phyloP scores from a whole-genome alignment of 805 yeast species.

The Kregervanrija pseudodelftensis region DNA sequence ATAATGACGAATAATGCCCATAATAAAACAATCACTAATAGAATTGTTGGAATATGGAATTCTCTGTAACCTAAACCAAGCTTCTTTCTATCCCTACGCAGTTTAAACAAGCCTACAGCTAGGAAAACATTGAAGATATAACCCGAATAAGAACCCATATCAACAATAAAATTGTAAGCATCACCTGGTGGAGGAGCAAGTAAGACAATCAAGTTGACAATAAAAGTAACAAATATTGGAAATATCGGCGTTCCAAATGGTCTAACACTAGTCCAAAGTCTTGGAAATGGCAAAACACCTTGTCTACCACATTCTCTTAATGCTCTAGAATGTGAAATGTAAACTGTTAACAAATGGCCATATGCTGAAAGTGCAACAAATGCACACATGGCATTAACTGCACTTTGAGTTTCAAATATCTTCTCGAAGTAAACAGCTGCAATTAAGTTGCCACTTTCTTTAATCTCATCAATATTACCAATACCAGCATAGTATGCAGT shows the following conservation, averaged over 20 bases:
- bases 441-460: slow-evolving; percentile 56
- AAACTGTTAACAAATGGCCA: slow-evolving; percentile 77
- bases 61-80: slow-evolving; percentile 29
- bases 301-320: slow-evolving; percentile 78
- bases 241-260: slow-evolving; percentile 71
- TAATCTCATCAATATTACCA: slow-evolving; percentile 49
- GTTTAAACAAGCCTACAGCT: slow-evolving; percentile 50
- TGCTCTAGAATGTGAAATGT: slow-evolving; percentile 75
- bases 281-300: slow-evolving; percentile 69
- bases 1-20: slow-evolving; percentile 33
- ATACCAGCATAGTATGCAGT: slow-evolving; percentile 80
- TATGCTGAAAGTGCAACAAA: slow-evolving; percentile 76
- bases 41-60: slow-evolving; percentile 29
- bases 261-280: slow-evolving; percentile 59
- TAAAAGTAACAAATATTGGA: slow-evolving; percentile 71
- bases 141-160: slow-evolving; percentile 75
- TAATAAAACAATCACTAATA: slow-evolving; percentile 27
- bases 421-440: slow-evolving; percentile 71
- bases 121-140: slow-evolving; percentile 66
- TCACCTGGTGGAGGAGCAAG: slow-evolving; percentile 84
- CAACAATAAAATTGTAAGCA: slow-evolving; percentile 75
- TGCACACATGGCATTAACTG: slow-evolving; percentile 62
- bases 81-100: slow-evolving; percentile 30
- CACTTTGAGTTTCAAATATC: slow-evolving; percentile 56
- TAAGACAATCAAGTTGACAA: slow-evolving; percentile 65